Evolutionary conservation across 73 alveolate genomes (phyloP).

Genomic region (Tetrahymena borealis): DNA sequence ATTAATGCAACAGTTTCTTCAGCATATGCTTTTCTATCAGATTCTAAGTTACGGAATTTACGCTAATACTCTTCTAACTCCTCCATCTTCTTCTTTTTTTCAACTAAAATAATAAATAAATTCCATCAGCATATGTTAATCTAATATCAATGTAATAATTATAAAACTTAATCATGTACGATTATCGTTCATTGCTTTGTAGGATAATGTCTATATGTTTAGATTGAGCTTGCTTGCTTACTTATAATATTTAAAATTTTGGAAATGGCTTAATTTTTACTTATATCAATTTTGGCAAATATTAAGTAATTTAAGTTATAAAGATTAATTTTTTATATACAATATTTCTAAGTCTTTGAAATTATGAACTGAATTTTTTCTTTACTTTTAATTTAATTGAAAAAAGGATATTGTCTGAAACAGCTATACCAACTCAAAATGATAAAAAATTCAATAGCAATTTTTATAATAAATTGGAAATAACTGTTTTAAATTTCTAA

Average conservation of each 20-base stretch:
- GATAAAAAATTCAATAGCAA: too few relatives aligned
- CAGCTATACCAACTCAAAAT: too few relatives aligned
- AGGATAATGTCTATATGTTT: neutral
- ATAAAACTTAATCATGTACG: neutral
- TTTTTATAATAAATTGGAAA: neutral
- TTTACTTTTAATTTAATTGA: neutral
- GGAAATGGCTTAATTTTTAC: too few relatives aligned
- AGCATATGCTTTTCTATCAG: constrained; percentile 64
- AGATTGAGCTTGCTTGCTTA: neutral
- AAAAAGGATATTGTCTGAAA: neutral
- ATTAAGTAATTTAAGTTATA: neutral
- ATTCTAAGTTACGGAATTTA: constrained; percentile 43
- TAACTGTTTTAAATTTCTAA: neutral
- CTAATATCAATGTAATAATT: neutral
- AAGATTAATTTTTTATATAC: neutral
- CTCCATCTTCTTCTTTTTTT: neutral
- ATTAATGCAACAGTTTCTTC: constrained; percentile 70
- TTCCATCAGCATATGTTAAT: neutral
- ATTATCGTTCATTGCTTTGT: neutral
- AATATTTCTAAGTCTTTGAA: neutral
- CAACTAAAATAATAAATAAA: neutral
- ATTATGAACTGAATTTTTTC: neutral
- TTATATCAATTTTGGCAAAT: neutral
- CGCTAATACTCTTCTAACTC: constrained; percentile 12
- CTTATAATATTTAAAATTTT: neutral